These are phyloP conservation scores for Citrus australasica DNA, from an alignment of 345 rosid genomes.

Conservation along the genomic window DNA sequence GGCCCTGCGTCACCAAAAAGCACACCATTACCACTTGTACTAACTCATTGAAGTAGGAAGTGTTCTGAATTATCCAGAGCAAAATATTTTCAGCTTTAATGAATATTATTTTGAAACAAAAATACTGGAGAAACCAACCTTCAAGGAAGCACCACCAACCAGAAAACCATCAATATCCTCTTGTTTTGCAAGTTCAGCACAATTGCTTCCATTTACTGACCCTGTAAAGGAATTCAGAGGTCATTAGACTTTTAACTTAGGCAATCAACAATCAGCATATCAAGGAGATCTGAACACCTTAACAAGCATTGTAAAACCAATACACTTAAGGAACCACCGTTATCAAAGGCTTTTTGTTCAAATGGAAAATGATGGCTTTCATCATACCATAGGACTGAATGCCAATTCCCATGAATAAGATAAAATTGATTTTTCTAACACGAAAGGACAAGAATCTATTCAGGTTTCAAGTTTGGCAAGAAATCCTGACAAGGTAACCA, in stretches of 20 bases:
- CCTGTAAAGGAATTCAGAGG: conserved; percentile 38
- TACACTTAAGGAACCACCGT: not conserved
- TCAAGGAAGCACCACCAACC: conserved; percentile 97
- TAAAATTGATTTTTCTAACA: not conserved
- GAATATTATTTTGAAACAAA: not conserved
- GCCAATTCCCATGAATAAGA: not conserved
- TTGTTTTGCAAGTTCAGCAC: conserved; percentile 87
- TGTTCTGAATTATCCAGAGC: not conserved
- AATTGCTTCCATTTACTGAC: conserved; percentile 92
- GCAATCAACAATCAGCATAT: not conserved
- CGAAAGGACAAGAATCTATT: not conserved
- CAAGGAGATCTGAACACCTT: not conserved
- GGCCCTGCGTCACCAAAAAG: conserved; percentile 57
- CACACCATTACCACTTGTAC: not conserved
- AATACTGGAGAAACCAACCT: conserved; percentile 40
- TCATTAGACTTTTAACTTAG: not conserved
- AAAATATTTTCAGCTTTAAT: not conserved
- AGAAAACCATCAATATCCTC: conserved; percentile 99
- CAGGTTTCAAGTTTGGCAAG: not conserved
- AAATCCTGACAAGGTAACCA: not conserved
- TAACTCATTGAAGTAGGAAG: not conserved
- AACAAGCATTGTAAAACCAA: not conserved
- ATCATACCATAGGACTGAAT: not conserved
- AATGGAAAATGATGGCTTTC: not conserved
- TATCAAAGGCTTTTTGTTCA: not conserved